A percentile compares a stretch with the other conserved stretches of the same genome.
Evolutionary conservation across 495 filamentous ascomycete species (phyloP).

Genomic region (Tuber indicum): DNA sequence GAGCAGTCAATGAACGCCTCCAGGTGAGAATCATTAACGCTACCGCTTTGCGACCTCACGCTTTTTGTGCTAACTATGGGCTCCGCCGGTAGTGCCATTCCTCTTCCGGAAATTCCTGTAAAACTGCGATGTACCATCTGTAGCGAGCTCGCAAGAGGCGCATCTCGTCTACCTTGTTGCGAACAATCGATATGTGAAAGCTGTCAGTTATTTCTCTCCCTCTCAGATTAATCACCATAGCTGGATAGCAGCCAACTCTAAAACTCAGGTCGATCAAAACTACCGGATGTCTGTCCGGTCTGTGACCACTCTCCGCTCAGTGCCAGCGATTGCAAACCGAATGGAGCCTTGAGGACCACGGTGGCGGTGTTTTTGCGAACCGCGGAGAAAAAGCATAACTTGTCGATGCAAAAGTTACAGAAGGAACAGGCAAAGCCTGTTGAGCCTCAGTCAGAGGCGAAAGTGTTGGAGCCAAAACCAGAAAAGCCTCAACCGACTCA

Average conservation of each 20-base stretch:
- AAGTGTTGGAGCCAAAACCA: slow-evolving; percentile 20
- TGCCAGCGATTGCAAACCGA: slow-evolving; percentile 75
- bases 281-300: slow-evolving; percentile 78
- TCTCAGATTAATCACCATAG: background rate
- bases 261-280: slow-evolving; percentile 61
- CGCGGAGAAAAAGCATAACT: slow-evolving; percentile 73
- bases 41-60: slow-evolving; percentile 10
- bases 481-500: slow-evolving; percentile 20
- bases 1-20: slow-evolving; percentile 31
- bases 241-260: background rate
- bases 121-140: slow-evolving; percentile 93
- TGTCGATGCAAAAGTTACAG: slow-evolving; percentile 54
- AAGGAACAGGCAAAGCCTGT: slow-evolving; percentile 33
- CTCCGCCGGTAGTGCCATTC: slow-evolving; percentile 56
- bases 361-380: slow-evolving; percentile 81
- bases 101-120: slow-evolving; percentile 79
- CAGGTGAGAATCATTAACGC: slow-evolving; percentile 27
- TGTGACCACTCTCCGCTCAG: slow-evolving; percentile 86
- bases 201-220: slow-evolving; percentile 54
- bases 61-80: background rate
- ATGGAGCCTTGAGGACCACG: slow-evolving; percentile 80
- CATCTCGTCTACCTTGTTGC: slow-evolving; percentile 87
- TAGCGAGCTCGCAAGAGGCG: slow-evolving; percentile 82
- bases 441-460: slow-evolving; percentile 21
- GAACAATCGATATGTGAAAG: slow-evolving; percentile 88